These are phyloP conservation scores for Monosporascus cannonballus DNA, from an alignment of 2,329 filamentous ascomycete species.

Conservation along the genomic window DNA sequence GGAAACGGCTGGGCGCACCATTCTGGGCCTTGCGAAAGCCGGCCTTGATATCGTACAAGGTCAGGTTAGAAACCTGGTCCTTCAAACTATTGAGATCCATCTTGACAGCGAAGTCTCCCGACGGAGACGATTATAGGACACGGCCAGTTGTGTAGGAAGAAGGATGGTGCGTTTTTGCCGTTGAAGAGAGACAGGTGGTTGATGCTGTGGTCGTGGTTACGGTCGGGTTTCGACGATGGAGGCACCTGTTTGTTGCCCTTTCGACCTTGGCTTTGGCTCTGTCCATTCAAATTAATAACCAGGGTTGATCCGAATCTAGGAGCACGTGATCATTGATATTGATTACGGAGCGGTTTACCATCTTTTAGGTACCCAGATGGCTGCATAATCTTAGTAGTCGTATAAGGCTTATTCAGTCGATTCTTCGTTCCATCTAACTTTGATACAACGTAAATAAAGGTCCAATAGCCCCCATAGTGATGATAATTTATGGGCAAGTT, in stretches of 20 bases:
- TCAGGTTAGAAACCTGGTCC: constrained; percentile 84
- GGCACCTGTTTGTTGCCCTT: neutral
- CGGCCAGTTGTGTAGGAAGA: constrained; percentile 1
- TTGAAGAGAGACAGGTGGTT: neutral
- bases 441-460: too few species aligned
- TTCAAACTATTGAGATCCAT: constrained; percentile 87
- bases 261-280: neutral
- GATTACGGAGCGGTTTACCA: too few species aligned
- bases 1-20: constrained; percentile 53
- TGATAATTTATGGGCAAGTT: too few species aligned
- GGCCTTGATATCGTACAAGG: constrained; percentile 91
- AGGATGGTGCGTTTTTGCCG: neutral
- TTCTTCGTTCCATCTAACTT: too few species aligned
- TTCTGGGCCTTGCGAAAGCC: constrained; percentile 94
- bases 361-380: too few species aligned
- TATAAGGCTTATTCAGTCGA: too few species aligned
- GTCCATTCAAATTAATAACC: neutral
- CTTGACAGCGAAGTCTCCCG: constrained; percentile 21
- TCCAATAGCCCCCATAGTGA: too few species aligned
- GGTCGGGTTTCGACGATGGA: neutral
- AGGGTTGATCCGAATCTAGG: neutral
- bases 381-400: too few species aligned
- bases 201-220: neutral
- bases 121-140: constrained; percentile 3
- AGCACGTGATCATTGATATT: too few species aligned